A percentile compares a stretch with the other conserved stretches of the same genome.
Evolutionary conservation across 2,329 filamentous ascomycete genomes (phyloP).

Genomic region (Aspergillus oerlinghausenensis): DNA sequence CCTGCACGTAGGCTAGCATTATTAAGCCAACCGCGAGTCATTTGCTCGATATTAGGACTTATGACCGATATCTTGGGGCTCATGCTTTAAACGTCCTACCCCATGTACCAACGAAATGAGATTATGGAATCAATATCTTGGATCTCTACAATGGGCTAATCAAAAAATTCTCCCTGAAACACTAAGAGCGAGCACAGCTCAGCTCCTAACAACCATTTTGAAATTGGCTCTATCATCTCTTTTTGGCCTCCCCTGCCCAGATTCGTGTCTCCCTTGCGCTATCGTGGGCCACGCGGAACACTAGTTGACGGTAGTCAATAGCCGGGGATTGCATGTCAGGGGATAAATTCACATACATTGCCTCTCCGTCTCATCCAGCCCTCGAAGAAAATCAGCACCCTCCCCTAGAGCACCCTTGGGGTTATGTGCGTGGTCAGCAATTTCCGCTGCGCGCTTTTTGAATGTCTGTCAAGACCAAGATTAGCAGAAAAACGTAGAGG

Average conservation of each 20-base stretch:
- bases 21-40: neutral
- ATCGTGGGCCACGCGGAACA: slow-evolving; percentile 72
- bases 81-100: neutral
- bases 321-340: neutral
- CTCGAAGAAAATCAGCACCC: slow-evolving; percentile 75
- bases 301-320: slow-evolving; percentile 27
- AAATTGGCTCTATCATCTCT: slow-evolving; percentile 24
- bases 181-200: slow-evolving; percentile 25
- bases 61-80: neutral
- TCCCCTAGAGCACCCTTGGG: slow-evolving; percentile 64
- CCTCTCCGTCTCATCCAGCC: slow-evolving; percentile 86
- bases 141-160: neutral
- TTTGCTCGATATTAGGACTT: neutral
- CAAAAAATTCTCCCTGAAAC: neutral
- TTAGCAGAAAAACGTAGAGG: neutral
- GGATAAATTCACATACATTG: slow-evolving; percentile 41
- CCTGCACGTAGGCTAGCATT: neutral
- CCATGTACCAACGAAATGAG: neutral
- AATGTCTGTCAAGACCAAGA: slow-evolving; percentile 56
- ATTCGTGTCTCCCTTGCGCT: slow-evolving; percentile 64
- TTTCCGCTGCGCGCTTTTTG: slow-evolving; percentile 72
- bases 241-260: slow-evolving; percentile 64
- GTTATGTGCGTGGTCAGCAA: slow-evolving; percentile 86
- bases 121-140: neutral
- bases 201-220: slow-evolving; percentile 4